phyloP scores from a whole-genome alignment of 371 early-diverging fungal genomes.

The Mortierella sp. region DNA sequence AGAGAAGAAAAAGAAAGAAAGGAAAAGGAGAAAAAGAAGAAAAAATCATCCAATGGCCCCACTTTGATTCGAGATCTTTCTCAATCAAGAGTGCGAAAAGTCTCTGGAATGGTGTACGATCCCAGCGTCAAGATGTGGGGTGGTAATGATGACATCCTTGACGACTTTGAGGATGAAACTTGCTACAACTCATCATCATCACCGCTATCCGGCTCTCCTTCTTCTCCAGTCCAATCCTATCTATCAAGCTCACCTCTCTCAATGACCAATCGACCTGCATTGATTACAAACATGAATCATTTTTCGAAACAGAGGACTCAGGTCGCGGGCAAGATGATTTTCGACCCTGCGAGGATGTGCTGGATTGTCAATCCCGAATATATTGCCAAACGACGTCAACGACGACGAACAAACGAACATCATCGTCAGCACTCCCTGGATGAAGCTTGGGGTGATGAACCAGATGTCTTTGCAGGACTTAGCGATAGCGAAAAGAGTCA shows the following conservation, averaged over 20 bases:
- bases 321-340: conserved; percentile 53
- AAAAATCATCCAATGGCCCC: conserved; percentile 17
- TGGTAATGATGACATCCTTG: conserved; percentile 32
- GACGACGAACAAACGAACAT: conserved; percentile 3
- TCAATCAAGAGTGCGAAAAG: conserved; percentile 27
- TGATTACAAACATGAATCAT: conserved; percentile 51
- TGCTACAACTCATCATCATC: background rate
- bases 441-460: conserved; percentile 53
- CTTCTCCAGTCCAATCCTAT: conserved; percentile 8
- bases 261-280: conserved; percentile 31
- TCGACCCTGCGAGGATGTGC: conserved; percentile 46
- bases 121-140: conserved; percentile 38
- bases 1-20: background rate
- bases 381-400: conserved; percentile 22
- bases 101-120: conserved; percentile 31
- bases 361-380: conserved; percentile 54
- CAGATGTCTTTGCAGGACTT: conserved; percentile 50
- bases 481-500: conserved; percentile 40
- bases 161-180: conserved; percentile 31
- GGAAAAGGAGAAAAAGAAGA: conserved; percentile 25
- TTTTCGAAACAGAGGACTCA: conserved; percentile 34
- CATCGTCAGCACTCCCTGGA: conserved; percentile 27
- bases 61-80: conserved; percentile 48
- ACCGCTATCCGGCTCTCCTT: conserved; percentile 1
- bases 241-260: conserved; percentile 4